Evolutionary conservation across 73 alveolate genomes (phyloP), one percentile per base, ranked within the genome.

Genomic region (Strombidium stylifer): DNA sequence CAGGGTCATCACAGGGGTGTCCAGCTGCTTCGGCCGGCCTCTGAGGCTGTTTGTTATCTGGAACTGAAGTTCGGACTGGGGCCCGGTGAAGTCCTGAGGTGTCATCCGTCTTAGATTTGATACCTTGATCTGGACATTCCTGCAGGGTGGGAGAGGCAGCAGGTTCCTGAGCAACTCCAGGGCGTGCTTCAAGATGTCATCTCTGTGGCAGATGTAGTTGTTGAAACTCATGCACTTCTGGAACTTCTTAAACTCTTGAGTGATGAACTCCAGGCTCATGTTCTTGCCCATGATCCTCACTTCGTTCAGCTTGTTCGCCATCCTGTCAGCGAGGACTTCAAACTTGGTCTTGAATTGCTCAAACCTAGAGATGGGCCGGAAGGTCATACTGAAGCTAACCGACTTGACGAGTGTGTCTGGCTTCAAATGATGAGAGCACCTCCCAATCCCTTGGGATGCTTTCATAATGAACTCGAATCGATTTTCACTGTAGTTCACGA

Each of bases 401-500:
- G 61, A 28, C 34, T 69, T 69, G 19, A 54, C 35, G 15, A 52
- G 32, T 1, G 40, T 44, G 15, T 69, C 83, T 53, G n/a, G n/a
- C n/a, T n/a, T n/a, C n/a, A n/a, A n/a, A n/a, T 69, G 73, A 21
- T 69, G 83, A 25, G 19, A 27, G 27, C 41, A 36, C 26, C 83
- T 52, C 18, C 55, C 61, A 1, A 69, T 48, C 24, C 83, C 83
- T 19, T 54, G 49, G 2, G 67, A 46, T 8, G 61, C 26, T 8
- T n/a, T n/a, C n/a, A 83, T 45, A 14, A 87, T 45, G 57, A 77
- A 85, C 12, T 72, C 84, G 40, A 87, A 84, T 21, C 86, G 44
- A 40, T 69, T 76, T n/a, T 81, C 85, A 18, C 66, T 69, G 32
- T 83, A 84, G 32, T 58, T 74, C 4, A 87, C 58, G 44, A 24